These are phyloP conservation scores for Penicillium maclennaniae DNA, from an alignment of 495 filamentous ascomycete genomes.

Conservation along the genomic window DNA sequence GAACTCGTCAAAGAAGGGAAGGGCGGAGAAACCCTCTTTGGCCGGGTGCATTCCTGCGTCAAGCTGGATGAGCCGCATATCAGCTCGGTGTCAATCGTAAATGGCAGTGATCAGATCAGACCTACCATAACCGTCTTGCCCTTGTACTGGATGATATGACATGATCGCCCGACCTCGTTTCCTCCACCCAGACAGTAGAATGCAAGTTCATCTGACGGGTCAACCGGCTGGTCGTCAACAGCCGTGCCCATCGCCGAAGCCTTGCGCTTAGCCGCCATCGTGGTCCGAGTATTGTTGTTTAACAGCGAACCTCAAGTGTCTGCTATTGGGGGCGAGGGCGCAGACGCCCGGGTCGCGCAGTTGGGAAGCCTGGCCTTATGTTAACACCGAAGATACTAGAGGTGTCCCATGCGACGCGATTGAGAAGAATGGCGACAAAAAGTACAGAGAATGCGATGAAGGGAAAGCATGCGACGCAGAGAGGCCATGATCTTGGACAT, in stretches of 20 bases:
- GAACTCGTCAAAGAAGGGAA: conserved; percentile 98
- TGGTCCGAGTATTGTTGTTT: conserved; percentile 1
- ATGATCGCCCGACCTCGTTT: conserved; percentile 95
- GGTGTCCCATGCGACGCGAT: conserved; percentile 2
- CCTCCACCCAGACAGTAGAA: conserved; percentile 93
- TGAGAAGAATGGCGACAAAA: background rate
- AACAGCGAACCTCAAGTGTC: background rate
- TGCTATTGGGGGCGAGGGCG: background rate
- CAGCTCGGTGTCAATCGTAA: conserved; percentile 6
- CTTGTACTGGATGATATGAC: conserved; percentile 98
- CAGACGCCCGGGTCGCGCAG: conserved; percentile 4
- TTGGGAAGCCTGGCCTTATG: conserved; percentile 6
- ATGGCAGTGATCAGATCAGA: background rate
- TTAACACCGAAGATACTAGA: background rate
- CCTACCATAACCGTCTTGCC: conserved; percentile 97
- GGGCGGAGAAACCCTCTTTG: conserved; percentile 89
- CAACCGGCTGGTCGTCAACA: conserved; percentile 63
- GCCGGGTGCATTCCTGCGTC: conserved; percentile 96
- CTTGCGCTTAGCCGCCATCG: conserved; percentile 75
- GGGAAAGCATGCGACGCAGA: background rate
- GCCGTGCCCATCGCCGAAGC: conserved; percentile 59
- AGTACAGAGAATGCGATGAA: background rate
- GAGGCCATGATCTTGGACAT: conserved; percentile 2
- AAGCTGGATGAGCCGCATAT: conserved; percentile 53
- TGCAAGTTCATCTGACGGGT: conserved; percentile 81